Evolutionary conservation across 2,329 filamentous ascomycete species (phyloP), one percentile per base, ranked within the genome.

Genomic region (Ceratocystis colombiana): DNA sequence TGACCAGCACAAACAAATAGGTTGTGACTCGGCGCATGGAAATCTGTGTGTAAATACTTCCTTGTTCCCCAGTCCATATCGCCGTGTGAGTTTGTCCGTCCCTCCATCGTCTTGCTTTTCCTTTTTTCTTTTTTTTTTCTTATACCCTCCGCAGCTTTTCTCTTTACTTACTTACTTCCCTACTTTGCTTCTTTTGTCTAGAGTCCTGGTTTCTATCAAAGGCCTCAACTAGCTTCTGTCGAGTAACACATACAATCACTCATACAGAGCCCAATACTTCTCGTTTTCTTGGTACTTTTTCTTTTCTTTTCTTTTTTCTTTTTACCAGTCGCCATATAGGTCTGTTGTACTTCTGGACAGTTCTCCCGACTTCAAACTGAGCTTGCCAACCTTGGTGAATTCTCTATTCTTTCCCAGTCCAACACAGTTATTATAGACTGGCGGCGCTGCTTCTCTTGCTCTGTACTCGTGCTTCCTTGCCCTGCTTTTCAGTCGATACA

Each of bases 51-150:
- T 53, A 53, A 53, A 53, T 53, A 53, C 48, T 53, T 53, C 48
- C 15, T 17, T 59, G 46, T 8, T 59, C 55, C 55, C 55, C 55
- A 44, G 61, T 12, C 61, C 37, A 44, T 62, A 44, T 33, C 61
- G 22, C 20, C 61, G 10, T 45, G 61, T 46, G 37, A 6, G 2
- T 45, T 62, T 62, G 12, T 45, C 22, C 22, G n/a, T 62, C 37
- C 30, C 30, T 44, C 30, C 44, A 45, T 64, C 45, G n/a, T 53
- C 25, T 53, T 64, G 44, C 28, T n/a, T 57, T 65, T 41, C 25
- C 22, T 28, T 59, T 59, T 65, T 65, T 61, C 41, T 22, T 61
- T 61, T 61, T 61, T 61, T 64, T 65, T 62, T 10, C 50, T n/a
- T 25, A 7, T 50, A 20, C 28, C 28, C 45, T 64, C 17, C 1